phyloP scores from a whole-genome alignment of 441 rosid species.

The Euphorbia schlechtendalii region DNA sequence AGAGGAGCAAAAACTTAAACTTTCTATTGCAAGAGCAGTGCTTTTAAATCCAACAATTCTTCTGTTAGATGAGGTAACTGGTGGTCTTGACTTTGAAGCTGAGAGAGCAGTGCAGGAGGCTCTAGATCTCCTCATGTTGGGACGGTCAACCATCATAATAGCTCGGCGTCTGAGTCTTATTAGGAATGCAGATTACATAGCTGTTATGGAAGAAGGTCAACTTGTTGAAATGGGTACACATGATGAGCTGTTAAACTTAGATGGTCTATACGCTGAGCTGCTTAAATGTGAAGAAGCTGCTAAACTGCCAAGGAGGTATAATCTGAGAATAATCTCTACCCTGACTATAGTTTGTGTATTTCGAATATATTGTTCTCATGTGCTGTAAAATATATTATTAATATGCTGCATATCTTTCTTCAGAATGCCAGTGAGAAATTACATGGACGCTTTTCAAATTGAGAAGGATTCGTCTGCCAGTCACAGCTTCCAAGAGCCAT shows the following conservation, averaged over 20 bases:
- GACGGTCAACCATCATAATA: slow-evolving; percentile 94
- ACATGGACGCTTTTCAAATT: slow-evolving; percentile 65
- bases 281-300: slow-evolving; percentile 97
- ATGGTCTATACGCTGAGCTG: slow-evolving; percentile 91
- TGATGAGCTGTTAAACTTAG: slow-evolving; percentile 71
- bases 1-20: slow-evolving; percentile 90
- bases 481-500: slow-evolving; percentile 78
- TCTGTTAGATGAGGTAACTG: slow-evolving; percentile 97
- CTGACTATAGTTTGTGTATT: background rate
- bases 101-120: slow-evolving; percentile 91
- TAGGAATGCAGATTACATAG: slow-evolving; percentile 94
- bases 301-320: slow-evolving; percentile 96
- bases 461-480: slow-evolving; percentile 89
- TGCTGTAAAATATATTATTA: slow-evolving; percentile 9
- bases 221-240: slow-evolving; percentile 99
- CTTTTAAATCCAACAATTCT: slow-evolving; percentile 86
- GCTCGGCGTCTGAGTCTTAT: slow-evolving; percentile 94
- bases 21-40: slow-evolving; percentile 97
- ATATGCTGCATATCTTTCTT: slow-evolving; percentile 20
- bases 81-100: slow-evolving; percentile 96
- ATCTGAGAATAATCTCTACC: slow-evolving; percentile 11
- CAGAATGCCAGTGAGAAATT: slow-evolving; percentile 86
- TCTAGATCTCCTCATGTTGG: slow-evolving; percentile 91
- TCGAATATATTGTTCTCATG: background rate
- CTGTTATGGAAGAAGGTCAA: slow-evolving; percentile 99